A percentile compares a stretch with the other conserved stretches of the same genome.
Conservation (phyloP, 2,329 filamentous ascomycete species). For the Sarocladiaceae sp. region DNA sequence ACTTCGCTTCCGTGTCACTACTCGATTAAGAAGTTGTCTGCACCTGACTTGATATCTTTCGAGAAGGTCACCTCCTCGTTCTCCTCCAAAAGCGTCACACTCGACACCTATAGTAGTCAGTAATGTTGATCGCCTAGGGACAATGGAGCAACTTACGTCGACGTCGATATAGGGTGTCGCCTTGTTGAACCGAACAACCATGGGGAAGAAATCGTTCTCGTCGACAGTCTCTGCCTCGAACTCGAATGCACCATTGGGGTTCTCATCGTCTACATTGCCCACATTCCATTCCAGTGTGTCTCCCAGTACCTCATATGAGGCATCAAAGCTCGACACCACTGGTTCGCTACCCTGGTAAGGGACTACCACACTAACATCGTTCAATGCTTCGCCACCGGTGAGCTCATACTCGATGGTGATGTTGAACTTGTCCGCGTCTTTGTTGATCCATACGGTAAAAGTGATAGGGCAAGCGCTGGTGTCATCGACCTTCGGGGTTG, state of each 20-base stretch:
- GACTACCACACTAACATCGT: slow-evolving; percentile 82
- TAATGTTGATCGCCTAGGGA: slow-evolving; percentile 16
- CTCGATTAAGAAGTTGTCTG: slow-evolving; percentile 74
- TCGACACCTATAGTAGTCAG: slow-evolving; percentile 46
- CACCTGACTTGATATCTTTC: slow-evolving; percentile 73
- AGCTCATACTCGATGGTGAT: slow-evolving; percentile 96
- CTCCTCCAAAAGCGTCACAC: slow-evolving; percentile 68
- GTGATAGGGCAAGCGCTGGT: slow-evolving; percentile 81
- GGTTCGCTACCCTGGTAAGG: slow-evolving; percentile 85
- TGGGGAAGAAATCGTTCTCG: slow-evolving; percentile 96
- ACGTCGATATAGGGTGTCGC: slow-evolving; percentile 83
- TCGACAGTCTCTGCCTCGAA: slow-evolving; percentile 87
- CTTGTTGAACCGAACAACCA: slow-evolving; percentile 88
- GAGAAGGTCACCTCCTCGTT: slow-evolving; percentile 77
- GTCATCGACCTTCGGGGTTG: slow-evolving; percentile 76
- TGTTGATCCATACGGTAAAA: slow-evolving; percentile 97
- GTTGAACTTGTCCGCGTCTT: slow-evolving; percentile 76
- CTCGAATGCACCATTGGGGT: slow-evolving; percentile 83
- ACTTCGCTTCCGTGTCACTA: slow-evolving; percentile 34
- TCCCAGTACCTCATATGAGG: slow-evolving; percentile 87
- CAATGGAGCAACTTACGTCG: slow-evolving; percentile 62
- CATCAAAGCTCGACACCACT: slow-evolving; percentile 89
- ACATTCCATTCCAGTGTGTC: slow-evolving; percentile 94
- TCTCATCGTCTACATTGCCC: slow-evolving; percentile 77
- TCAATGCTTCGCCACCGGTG: slow-evolving; percentile 71